Conservation (phyloP, 306 rosid species). For the Delonix regia region DNA sequence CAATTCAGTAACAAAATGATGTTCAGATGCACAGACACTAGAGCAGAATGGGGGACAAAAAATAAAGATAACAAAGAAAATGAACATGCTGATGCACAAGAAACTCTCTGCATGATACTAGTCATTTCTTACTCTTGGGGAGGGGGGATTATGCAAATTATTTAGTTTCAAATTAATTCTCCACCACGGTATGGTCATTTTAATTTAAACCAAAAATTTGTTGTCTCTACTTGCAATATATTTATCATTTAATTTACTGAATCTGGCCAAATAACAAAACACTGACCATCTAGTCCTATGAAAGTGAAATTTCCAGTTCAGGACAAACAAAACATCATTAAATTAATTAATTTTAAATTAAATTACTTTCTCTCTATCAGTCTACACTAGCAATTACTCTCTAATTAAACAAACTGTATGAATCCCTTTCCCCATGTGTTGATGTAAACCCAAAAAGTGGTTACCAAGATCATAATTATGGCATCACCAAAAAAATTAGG, state of each 20-base stretch:
- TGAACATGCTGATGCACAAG: no score
- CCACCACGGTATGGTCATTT: background rate
- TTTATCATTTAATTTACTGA: background rate
- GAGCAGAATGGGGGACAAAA: background rate
- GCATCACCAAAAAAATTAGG: background rate
- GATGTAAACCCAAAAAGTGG: background rate
- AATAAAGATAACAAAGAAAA: no score
- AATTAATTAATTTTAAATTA: background rate
- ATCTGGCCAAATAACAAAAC: slow-evolving; percentile 6
- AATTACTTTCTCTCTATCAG: slow-evolving; percentile 10
- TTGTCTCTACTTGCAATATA: background rate
- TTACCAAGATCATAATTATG: slow-evolving; percentile 4
- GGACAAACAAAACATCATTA: slow-evolving; percentile 2
- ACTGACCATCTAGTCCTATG: background rate
- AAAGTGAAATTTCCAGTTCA: background rate
- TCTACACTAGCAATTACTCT: background rate
- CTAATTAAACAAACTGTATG: background rate
- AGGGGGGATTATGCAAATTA: no score
- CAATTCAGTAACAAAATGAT: slow-evolving; percentile 7
- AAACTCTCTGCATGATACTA: no score
- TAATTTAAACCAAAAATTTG: background rate
- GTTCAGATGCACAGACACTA: slow-evolving; percentile 4
- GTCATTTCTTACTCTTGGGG: background rate
- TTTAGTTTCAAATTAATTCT: background rate
- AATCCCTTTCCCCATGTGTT: background rate